Evolutionary conservation across 371 early-diverging fungal genomes (phyloP).

Genomic region (Rhizopus sp.): DNA sequence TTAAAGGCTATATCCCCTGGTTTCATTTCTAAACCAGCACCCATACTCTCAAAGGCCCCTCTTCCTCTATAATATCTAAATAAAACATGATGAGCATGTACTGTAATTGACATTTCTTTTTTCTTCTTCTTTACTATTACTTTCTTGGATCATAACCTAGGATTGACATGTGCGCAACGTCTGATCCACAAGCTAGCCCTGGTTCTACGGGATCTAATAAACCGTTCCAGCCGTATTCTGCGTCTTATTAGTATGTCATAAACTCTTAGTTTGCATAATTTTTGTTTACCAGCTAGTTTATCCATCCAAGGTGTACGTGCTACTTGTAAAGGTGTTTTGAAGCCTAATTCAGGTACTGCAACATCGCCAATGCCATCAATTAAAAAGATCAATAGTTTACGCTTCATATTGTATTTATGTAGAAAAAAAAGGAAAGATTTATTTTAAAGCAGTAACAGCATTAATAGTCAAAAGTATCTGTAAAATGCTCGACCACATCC

Average conservation of each 20-base stretch:
- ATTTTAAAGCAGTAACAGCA: neutral
- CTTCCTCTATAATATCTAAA: slow-evolving; percentile 51
- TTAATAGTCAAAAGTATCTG: slow-evolving; percentile 4
- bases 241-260: neutral
- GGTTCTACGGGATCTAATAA: slow-evolving; percentile 59
- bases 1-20: slow-evolving; percentile 64
- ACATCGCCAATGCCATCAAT: slow-evolving; percentile 58
- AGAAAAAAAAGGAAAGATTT: slow-evolving; percentile 6
- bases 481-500: slow-evolving; percentile 5
- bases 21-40: slow-evolving; percentile 53
- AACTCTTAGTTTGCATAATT: neutral
- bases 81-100: slow-evolving; percentile 1
- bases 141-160: slow-evolving; percentile 33
- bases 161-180: slow-evolving; percentile 51
- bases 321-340: slow-evolving; percentile 45
- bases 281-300: slow-evolving; percentile 37
- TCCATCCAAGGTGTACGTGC: slow-evolving; percentile 48
- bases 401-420: slow-evolving; percentile 2
- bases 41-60: slow-evolving; percentile 63
- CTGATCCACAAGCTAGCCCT: slow-evolving; percentile 59
- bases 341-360: slow-evolving; percentile 28
- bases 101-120: neutral
- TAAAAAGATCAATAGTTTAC: slow-evolving; percentile 45
- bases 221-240: slow-evolving; percentile 45
- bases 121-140: slow-evolving; percentile 18